Evolutionary conservation across 139 green algal species (phyloP).

Genomic region (Edaphochlamys debaryana): DNA sequence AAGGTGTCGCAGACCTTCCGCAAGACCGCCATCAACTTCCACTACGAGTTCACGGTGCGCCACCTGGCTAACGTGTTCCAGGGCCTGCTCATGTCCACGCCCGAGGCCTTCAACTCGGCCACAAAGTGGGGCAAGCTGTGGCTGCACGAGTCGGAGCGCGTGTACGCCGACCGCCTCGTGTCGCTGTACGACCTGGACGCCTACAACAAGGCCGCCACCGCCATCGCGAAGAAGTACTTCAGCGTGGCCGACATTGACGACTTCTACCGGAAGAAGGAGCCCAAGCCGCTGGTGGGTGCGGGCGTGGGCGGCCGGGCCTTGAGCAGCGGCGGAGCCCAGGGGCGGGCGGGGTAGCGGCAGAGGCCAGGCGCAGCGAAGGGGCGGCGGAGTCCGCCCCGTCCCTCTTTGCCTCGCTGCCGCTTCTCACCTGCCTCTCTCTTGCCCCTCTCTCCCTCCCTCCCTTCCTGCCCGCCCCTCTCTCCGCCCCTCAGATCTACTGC

Average conservation of each 20-base stretch:
- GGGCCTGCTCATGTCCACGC: constrained; percentile 85
- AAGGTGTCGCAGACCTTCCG: constrained; percentile 85
- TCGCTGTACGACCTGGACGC: constrained; percentile 72
- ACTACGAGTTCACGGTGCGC: constrained; percentile 93
- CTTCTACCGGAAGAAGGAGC: constrained; percentile 89
- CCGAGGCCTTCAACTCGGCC: constrained; percentile 75
- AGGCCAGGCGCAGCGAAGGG: no score
- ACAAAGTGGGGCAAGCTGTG: constrained; percentile 86
- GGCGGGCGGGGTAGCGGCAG: no score
- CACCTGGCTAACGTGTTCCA: constrained; percentile 93
- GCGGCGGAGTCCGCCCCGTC: no score
- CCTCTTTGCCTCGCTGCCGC: no score
- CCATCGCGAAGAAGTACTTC: constrained; percentile 87
- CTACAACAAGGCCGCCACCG: constrained; percentile 82
- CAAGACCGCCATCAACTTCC: constrained; percentile 93
- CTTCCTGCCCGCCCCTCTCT: no score
- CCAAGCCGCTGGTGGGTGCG: constrained; percentile 66
- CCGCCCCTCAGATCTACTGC: no score
- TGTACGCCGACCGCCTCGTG: constrained; percentile 87
- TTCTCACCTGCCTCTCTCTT: no score
- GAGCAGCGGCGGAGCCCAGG: no score
- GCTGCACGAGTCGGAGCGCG: constrained; percentile 90
- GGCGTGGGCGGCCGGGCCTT: no score
- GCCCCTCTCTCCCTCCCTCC: no score
- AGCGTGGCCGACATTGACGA: constrained; percentile 84